A percentile compares a stretch with the other conserved stretches of the same genome.
Evolutionary conservation across 805 yeast genomes (phyloP).

Genomic region (Wickerhamomyces xylosicus): DNA sequence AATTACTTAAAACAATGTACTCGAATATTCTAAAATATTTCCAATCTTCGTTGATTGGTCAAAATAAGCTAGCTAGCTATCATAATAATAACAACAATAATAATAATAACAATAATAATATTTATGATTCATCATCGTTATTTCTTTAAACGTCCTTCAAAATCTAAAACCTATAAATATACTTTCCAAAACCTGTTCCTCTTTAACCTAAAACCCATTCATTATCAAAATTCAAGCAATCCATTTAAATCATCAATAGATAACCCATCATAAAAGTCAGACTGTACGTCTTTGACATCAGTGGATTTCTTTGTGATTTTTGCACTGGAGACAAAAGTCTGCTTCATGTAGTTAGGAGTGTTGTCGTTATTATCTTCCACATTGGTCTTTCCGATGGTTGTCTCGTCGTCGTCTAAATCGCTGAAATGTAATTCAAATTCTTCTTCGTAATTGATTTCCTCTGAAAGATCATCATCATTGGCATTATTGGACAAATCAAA

Average conservation of each 20-base stretch:
- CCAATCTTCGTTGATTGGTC: too few relatives aligned
- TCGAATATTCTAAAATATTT: too few relatives aligned
- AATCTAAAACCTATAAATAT: too few relatives aligned
- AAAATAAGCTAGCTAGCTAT: too few relatives aligned
- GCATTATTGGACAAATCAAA: slow-evolving; percentile 2
- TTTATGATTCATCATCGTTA: too few relatives aligned
- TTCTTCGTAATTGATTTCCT: background rate
- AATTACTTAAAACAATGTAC: too few relatives aligned
- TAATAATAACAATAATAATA: too few relatives aligned
- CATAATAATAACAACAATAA: too few relatives aligned
- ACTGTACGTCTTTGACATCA: background rate
- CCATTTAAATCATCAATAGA: background rate
- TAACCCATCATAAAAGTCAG: background rate
- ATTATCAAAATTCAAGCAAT: background rate
- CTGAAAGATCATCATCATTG: too few relatives aligned
- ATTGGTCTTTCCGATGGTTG: background rate
- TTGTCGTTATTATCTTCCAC: background rate
- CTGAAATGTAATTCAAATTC: background rate
- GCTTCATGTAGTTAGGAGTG: background rate
- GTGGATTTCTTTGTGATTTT: background rate
- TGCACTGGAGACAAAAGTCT: background rate
- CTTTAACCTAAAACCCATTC: too few relatives aligned
- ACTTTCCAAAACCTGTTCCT: too few relatives aligned
- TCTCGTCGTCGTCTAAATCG: background rate
- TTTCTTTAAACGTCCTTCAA: too few relatives aligned